Evolutionary conservation across 2,329 filamentous ascomycete species (phyloP), one percentile per base, ranked within the genome.

Genomic region (Sarocladiaceae sp.): DNA sequence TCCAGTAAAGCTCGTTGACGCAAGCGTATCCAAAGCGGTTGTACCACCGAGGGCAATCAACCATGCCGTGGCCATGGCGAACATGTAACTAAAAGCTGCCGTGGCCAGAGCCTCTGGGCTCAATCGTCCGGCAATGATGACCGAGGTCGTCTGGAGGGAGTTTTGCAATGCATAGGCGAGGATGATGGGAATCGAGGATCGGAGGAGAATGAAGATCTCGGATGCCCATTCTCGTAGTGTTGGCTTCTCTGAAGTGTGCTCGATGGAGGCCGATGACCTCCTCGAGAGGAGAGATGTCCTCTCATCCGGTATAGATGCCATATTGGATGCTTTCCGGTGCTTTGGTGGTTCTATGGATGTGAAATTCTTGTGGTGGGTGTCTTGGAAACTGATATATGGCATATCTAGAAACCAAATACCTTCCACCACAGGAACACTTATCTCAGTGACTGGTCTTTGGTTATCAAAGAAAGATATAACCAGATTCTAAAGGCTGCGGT

Each of bases 31-130:
- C 39, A 96, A 78, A 0, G 90, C 90, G 1, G 89, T 96, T 0
- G 89, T 92, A 7, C 90, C 90, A 25, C 90, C 90, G 3, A 96
- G 78, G 0, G 86, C 90, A 54, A 96, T 88, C 33, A 96, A 78
- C 90, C 90, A 95, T 0, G 85, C 90, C 1, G 89, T 90, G 20
- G 87, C 84, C 87, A 93, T 91, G 52, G 90, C 90, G 60, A 96
- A 96, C 90, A 96, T 96, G 73, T 94, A 93, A 2, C 87, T 88
- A 62, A 96, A 96, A 0, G 90, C 90, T 1, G 89, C 86, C 0
- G 87, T 88, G 0, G 90, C 88, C 6, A 96, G 72, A 2, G 90
- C 84, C 66, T 94, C 87, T 1, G 90, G 86, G 0, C 87, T 92
- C 0, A 90, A 72, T 2, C 88, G 83, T 10, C 90, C 90, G 3